These are phyloP conservation scores for Arctostaphylos glauca DNA, from an alignment of 148 eudicot genomes.

Conservation along the genomic window DNA sequence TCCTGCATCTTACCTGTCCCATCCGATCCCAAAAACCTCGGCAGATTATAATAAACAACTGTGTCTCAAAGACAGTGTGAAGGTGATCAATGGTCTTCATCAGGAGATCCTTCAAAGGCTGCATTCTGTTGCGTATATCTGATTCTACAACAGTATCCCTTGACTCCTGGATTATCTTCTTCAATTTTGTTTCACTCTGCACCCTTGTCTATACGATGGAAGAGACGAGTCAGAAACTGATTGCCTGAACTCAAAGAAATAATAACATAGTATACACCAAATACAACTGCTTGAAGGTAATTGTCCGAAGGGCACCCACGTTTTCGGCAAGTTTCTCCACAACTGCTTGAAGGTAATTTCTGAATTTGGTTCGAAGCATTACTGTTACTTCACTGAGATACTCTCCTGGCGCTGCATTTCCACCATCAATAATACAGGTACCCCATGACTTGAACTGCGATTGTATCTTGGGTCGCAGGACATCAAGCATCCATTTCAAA, in stretches of 20 bases:
- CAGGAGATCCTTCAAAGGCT: conserved; percentile 60
- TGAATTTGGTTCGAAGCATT: conserved; percentile 65
- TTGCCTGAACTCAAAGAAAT: background rate
- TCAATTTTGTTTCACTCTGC: conserved; percentile 59
- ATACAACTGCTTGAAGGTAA: background rate
- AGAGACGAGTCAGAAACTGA: conserved; percentile 2
- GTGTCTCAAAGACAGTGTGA: conserved; percentile 49
- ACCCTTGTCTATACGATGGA: conserved; percentile 44
- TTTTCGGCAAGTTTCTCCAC: conserved; percentile 68
- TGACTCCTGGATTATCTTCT: conserved; percentile 65
- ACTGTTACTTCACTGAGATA: conserved; percentile 64
- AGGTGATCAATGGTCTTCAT: conserved; percentile 49
- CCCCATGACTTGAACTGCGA: conserved; percentile 61
- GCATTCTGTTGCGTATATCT: conserved; percentile 59
- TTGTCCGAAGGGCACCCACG: conserved; percentile 36
- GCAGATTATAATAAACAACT: conserved; percentile 49
- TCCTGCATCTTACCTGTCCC: conserved; percentile 45
- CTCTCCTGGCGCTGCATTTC: conserved; percentile 54
- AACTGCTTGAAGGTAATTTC: conserved; percentile 61
- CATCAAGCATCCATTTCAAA: conserved; percentile 76
- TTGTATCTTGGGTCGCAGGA: conserved; percentile 63
- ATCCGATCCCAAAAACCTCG: conserved; percentile 82
- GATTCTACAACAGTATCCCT: conserved; percentile 52
- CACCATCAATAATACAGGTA: conserved; percentile 46
- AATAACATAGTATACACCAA: background rate